A percentile compares a stretch with the other conserved stretches of the same genome.
Conservation (phyloP, 148 eudicot species). For the Rhododendron ferrugineum region DNA sequence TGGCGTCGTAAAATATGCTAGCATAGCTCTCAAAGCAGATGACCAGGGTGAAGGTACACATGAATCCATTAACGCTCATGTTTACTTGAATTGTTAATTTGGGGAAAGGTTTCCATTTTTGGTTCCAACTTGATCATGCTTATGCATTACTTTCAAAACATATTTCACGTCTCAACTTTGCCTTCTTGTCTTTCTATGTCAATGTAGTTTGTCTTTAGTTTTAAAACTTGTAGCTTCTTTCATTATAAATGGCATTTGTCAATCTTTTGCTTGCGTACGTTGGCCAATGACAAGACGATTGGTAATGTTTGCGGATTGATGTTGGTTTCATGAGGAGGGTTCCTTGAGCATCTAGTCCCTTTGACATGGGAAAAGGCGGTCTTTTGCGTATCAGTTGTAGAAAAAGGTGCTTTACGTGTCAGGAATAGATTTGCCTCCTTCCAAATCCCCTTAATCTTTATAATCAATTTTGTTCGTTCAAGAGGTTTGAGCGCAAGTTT, state of each 20-base stretch:
- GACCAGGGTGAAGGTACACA: conserved; percentile 72
- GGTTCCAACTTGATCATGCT: not conserved
- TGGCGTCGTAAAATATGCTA: conserved; percentile 58
- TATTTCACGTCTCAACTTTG: not conserved
- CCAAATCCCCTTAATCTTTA: not conserved
- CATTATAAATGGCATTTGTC: not conserved
- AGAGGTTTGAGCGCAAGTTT: not conserved
- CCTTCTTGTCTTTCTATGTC: not conserved
- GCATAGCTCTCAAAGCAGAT: conserved; percentile 55
- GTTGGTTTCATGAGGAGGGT: not conserved
- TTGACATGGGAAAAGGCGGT: not conserved
- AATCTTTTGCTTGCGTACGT: not conserved
- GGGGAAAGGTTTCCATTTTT: not conserved
- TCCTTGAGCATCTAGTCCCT: not conserved
- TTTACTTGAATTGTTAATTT: not conserved
- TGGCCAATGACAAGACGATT: not conserved
- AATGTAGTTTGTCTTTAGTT: not conserved
- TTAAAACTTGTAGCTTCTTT: not conserved
- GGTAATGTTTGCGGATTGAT: not conserved
- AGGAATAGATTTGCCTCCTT: not conserved
- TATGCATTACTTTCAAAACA: not conserved
- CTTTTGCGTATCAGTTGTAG: not conserved
- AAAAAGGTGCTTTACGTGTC: not conserved
- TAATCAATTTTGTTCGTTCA: too few species aligned
- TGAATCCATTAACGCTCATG: not conserved